Percentiles rank a stretch among this genome's conserved stretches.
phyloP scores from a whole-genome alignment of 306 rosid species.

The Adenanthera pavonina region DNA sequence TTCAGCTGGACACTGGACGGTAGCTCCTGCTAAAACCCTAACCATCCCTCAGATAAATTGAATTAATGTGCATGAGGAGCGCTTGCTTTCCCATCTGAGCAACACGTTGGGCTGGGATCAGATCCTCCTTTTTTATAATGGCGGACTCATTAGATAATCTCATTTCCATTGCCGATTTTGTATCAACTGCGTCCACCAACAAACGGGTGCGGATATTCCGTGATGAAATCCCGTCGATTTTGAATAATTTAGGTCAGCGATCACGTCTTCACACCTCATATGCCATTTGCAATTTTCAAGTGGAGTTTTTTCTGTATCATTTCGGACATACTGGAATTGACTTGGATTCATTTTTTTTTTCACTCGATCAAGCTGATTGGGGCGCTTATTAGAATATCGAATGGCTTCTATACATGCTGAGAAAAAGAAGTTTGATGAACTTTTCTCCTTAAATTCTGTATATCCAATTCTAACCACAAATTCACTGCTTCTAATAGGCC shows the following conservation, averaged over 20 bases:
- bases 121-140: conserved; percentile 58
- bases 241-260: conserved; percentile 59
- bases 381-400: not conserved
- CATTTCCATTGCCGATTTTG: conserved; percentile 57
- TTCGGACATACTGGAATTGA: not conserved
- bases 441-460: not conserved
- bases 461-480: not conserved
- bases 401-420: not conserved
- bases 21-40: conserved; percentile 21
- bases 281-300: not conserved
- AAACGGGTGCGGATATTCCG: conserved; percentile 76
- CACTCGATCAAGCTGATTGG: conserved; percentile 2
- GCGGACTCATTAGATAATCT: conserved; percentile 68
- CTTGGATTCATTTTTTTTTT: not conserved
- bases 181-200: conserved; percentile 70
- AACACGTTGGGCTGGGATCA: conserved; percentile 15
- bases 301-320: not conserved
- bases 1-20: not conserved
- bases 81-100: conserved; percentile 1
- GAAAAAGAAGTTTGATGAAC: not conserved
- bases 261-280: not conserved
- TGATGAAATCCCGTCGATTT: conserved; percentile 64
- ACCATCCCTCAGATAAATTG: not conserved
- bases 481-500: not conserved
- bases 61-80: conserved; percentile 17